Evolutionary conservation across 2,329 filamentous ascomycete species (phyloP).

Genomic region (Epicoccum nigrum): DNA sequence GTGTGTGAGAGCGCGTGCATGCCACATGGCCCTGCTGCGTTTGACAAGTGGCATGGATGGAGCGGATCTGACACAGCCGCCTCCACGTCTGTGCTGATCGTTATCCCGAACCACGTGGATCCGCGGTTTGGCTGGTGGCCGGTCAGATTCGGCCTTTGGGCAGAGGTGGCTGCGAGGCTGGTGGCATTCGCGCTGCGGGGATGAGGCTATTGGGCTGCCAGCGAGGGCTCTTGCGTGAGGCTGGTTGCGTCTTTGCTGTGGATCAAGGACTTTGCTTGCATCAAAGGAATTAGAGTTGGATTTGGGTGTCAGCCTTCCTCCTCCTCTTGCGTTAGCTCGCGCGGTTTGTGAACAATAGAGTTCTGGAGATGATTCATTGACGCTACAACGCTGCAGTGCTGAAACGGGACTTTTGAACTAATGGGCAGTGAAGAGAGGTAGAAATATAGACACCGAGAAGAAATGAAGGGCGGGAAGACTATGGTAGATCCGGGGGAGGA

Average conservation of each 20-base stretch:
- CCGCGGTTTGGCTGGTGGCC: not conserved
- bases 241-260: not conserved
- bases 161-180: not conserved
- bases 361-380: constrained; percentile 2
- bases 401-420: constrained; percentile 4
- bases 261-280: no score
- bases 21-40: not conserved
- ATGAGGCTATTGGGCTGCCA: not conserved
- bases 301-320: no score
- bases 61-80: constrained; percentile 7
- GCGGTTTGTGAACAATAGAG: not conserved
- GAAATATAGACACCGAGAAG: constrained; percentile 1
- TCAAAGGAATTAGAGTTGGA: not conserved
- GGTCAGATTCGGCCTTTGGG: constrained; percentile 8
- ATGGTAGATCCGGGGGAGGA: not conserved
- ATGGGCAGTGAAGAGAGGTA: not conserved
- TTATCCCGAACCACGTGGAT: constrained; percentile 12
- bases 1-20: constrained; percentile 2
- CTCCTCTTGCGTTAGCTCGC: not conserved
- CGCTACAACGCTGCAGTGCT: constrained; percentile 12
- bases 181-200: not conserved
- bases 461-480: not conserved
- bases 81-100: constrained; percentile 12
- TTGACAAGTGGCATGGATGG: constrained; percentile 5
- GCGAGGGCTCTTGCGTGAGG: not conserved